Base-by-base conservation (phyloP, 1,284 basidiomycete genomes). In the Puccinia horiana region DNA sequence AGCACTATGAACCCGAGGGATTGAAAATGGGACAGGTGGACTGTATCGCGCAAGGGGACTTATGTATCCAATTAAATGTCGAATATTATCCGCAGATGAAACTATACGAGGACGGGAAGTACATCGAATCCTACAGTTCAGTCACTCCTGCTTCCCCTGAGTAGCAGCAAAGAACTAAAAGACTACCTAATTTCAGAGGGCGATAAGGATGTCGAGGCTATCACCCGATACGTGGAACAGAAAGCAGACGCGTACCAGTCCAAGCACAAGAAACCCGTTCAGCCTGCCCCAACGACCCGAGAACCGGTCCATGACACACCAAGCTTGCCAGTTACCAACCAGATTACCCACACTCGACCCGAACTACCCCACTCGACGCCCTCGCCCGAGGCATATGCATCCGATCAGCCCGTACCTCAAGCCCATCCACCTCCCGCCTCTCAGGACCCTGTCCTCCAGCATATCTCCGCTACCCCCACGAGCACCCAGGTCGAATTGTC, bases 21-120 rank as follows among this genome's bases (percentile, higher is more conserved):
- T 54, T 81, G 26, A 58, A 65, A 20, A 35, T 81, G 52, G 79
- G 52, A 1, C 79, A 81, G 47, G 58, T 81, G n/a, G 72, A 81
- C 37, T 81, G 79, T 47, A 81, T 81, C 61, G 79, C 79, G 8
- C 79, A 81, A n/a, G 79, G 79, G 4, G 79, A 81, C 61, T 58
- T 81, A 29, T 81, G 79, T 47, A 70, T 75, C 37, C 58, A 63
- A 42, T 20, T 74, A 29, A 54, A 52, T 2, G 44, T 81, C 6
- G 79, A 81, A 0, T 81, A 47, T 47, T 81, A 81, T 26, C 79
- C 79, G 26, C 79, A 81, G 37, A 61, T 81, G 42, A 74, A 67
- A 67, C 79, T 81, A 11, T 81, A 35, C 32, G 54, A 73, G 32
- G 72, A 81, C 47, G 72, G 79, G 4, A 63, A 61, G 26, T 54